Evolutionary conservation across 495 filamentous ascomycete genomes (phyloP), one percentile per base, ranked within the genome.

Genomic region (Aspergillus avenaceus): DNA sequence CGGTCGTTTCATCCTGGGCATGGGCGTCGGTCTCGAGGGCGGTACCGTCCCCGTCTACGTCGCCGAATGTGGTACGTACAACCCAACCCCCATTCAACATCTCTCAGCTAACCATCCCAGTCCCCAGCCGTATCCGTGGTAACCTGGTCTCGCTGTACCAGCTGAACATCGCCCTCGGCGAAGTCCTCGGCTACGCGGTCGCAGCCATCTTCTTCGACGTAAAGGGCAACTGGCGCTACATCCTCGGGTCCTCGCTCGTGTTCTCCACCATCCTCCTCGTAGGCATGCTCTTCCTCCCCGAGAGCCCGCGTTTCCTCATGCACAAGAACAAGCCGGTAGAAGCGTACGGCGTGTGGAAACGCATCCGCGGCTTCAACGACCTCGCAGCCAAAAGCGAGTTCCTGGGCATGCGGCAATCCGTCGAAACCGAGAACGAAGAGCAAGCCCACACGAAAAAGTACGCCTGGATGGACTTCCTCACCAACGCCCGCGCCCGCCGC

Each of bases 401-500:
- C 69, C 75, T 82, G 45, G 71, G 77, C 45, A 84, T 83, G 77
- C 76, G 77, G 44, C 70, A 77, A 48, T 71, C 77, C n/a, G 76
- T 81, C 13, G 59, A 61, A 12, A 60, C 70, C 16, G 82, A 84
- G 52, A 47, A 52, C 18, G 62, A 73, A 14, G 64, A 67, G 31
- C 73, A 73, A 48, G 57, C 52, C 26, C 41, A 55, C 18, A 61
- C 66, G 45, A 64, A 69, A 54, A 70, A 69, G 37, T 81, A 75
- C 54, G 60, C 76, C 8, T 84, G 80, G 78, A 62, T 83, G 66
- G 81, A 85, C 52, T 82, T 85, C 68, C 75, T 83, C 66, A 84
- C 78, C 26, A 69, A 75, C 19, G 73, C 76, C 11, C 72, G 82
- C 37, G 77, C 76, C 13, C 74, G 80, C n/a, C 72, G 81, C 24